Base-by-base conservation (phyloP, 2,329 filamentous ascomycete genomes). In the Didymella glomerata region DNA sequence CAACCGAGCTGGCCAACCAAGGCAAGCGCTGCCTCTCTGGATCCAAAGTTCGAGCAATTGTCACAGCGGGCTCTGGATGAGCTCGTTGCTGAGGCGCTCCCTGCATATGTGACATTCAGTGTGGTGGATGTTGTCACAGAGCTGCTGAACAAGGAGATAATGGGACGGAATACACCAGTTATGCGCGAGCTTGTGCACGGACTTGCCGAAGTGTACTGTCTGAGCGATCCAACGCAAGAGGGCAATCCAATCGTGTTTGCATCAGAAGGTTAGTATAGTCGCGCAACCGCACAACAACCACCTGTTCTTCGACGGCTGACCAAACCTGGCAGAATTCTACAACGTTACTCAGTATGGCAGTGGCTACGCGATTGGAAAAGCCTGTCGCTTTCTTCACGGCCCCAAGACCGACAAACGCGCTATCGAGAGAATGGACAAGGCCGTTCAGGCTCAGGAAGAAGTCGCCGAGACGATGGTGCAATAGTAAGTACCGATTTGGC, bases 201-300 rank as follows among this genome's bases (percentile, higher is more conserved):
- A 0, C 73, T 92, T 47, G 89, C 88, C 0, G 89, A 92, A 70
- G 88, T 90, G 0, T 92, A 91, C 65, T 92, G 89, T 70, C 74
- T 92, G 57, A 90, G 88, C 0, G 90, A 92, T 71, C 88, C 90
- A 9, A 88, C 87, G 2, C 80, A 88, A 56, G 81, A 83, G 3
- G 90, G 91, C 60, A 91, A 91, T 70, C 90, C 89, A 0, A 89
- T 92, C 54, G 85, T 91, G 1, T 90, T 91, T 74, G 88, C 88
- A 14, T 91, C 88, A 4, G 87, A 91, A 80, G 87, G 87, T 89
- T 70, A 28, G 48, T 22, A 1, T 44, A 11, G 27, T 7, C 14
- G 24, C 13, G 9, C 18, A 3, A 13, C 32, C 14, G 6, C 3
- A 25, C 8, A 8, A 40, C 3, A 7, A n/a, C 14, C n/a, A 9